Evolutionary conservation across 139 green algal genomes (phyloP), one percentile per base, ranked within the genome.

Genomic region (Desmodesmus armatus): DNA sequence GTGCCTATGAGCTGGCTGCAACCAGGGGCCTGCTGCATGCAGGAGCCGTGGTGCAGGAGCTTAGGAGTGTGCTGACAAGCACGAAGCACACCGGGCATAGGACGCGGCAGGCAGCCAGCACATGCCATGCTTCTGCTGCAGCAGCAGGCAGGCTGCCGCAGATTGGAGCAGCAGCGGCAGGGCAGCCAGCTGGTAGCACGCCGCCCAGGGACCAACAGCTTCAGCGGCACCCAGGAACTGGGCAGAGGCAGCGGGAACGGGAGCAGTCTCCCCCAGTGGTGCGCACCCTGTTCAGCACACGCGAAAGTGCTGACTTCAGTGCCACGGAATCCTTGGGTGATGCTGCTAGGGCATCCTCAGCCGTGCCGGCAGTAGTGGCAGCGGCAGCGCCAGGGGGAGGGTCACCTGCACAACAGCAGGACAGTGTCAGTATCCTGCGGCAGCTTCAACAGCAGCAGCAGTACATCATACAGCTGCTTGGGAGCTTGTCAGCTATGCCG

Each of bases 371-470:
- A 53, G 25, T 23, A 47, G 43, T 5, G 17, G 29, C n/a, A 79
- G 44, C 72, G 65, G 72, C n/a, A 37, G 60, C 60, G 33, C 15
- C 66, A 75, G 66, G n/a, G n/a, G 33, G 40, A 25, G 39, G 37
- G 35, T 15, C 69, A 78, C 13, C 69, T 33, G 39, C 69, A 78
- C 9, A 35, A 21, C 31, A 82, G 74, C 35, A 72, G 35, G 33
- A 55, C 3, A 58, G 53, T 53, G 37, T 51, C 13, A 27, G 15
- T 29, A 29, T 82, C 11, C 37, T 82, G 33, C 13, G 55, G 53
- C 76, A 27, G 1, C 25, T 82, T 35, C 55, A 82, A 33, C 19
- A 82, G 76, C 76, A 82, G 37, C 76, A 82, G 40, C 76, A 72
- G 53, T 23, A 6, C n/a, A 73, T 82, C 23, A 15, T 82, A 55